These are phyloP conservation scores for Cladosporium sp. DNA, from an alignment of 2,329 filamentous ascomycete genomes.

Conservation along the genomic window DNA sequence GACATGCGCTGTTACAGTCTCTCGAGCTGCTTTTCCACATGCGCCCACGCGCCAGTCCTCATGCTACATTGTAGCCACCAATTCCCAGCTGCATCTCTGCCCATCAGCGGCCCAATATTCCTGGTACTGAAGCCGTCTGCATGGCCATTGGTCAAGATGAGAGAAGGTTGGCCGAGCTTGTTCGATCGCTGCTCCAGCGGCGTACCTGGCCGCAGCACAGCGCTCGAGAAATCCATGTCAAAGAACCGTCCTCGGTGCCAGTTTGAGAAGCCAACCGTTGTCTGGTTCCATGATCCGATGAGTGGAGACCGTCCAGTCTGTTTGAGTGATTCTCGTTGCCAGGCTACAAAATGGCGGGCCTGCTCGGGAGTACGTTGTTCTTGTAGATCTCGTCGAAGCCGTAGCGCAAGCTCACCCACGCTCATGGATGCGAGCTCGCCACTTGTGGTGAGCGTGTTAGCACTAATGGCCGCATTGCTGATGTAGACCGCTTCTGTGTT, in stretches of 20 bases:
- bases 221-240: constrained; percentile 23
- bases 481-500: constrained; percentile 6
- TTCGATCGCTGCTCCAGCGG: constrained; percentile 16
- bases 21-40: neutral
- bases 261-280: constrained; percentile 18
- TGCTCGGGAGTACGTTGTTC: constrained; percentile 21
- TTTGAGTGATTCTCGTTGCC: constrained; percentile 13
- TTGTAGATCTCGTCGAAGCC: constrained; percentile 17
- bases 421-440: constrained; percentile 6
- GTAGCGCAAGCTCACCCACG: constrained; percentile 17
- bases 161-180: constrained; percentile 18
- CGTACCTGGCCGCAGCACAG: constrained; percentile 16
- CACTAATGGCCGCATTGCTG: constrained; percentile 2
- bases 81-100: constrained; percentile 21
- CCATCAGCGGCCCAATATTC: constrained; percentile 21
- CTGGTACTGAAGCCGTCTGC: constrained; percentile 7
- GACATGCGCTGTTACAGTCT: neutral
- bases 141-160: constrained; percentile 19
- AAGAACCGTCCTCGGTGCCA: constrained; percentile 23
- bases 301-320: neutral
- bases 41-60: neutral
- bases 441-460: constrained; percentile 3
- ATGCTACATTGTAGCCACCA: constrained; percentile 19
- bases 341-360: constrained; percentile 16
- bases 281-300: constrained; percentile 7